Conservation (phyloP, 1,139 yeast species). For the Scheffersomyces quercinus region DNA sequence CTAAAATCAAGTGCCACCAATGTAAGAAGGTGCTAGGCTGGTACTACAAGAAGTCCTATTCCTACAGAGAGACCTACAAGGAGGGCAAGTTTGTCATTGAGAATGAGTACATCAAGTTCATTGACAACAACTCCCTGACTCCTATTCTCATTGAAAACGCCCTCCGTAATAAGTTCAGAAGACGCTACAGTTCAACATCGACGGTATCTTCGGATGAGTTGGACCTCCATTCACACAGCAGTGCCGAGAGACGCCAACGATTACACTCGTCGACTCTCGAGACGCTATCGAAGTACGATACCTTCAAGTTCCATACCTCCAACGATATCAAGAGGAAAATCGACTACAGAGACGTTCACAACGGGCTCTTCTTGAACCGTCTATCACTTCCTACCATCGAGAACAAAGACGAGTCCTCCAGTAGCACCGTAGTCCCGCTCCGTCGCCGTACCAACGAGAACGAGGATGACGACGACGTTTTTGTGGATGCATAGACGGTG, state of each 20-base stretch:
- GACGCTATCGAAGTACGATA: background rate
- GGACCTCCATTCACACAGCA: too few relatives aligned
- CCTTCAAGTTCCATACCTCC: constrained; percentile 4
- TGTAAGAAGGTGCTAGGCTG: constrained; percentile 71
- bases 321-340: constrained; percentile 10
- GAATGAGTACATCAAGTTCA: constrained; percentile 25
- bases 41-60: constrained; percentile 67
- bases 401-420: constrained; percentile 11
- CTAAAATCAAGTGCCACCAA: constrained; percentile 65
- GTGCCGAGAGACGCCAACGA: too few relatives aligned
- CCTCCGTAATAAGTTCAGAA: constrained; percentile 25
- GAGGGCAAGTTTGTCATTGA: constrained; percentile 81
- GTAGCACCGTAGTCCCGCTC: constrained; percentile 2
- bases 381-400: constrained; percentile 18
- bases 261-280: too few relatives aligned
- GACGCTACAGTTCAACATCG: constrained; percentile 14
- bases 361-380: constrained; percentile 19
- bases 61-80: constrained; percentile 62
- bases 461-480: constrained; percentile 29
- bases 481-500: constrained; percentile 23
- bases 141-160: constrained; percentile 30
- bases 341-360: constrained; percentile 16
- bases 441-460: constrained; percentile 13
- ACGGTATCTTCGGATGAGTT: background rate
- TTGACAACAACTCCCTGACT: constrained; percentile 14